Base-by-base conservation (phyloP, 352 stramenopile genomes). In the Blastocystis sp. region DNA sequence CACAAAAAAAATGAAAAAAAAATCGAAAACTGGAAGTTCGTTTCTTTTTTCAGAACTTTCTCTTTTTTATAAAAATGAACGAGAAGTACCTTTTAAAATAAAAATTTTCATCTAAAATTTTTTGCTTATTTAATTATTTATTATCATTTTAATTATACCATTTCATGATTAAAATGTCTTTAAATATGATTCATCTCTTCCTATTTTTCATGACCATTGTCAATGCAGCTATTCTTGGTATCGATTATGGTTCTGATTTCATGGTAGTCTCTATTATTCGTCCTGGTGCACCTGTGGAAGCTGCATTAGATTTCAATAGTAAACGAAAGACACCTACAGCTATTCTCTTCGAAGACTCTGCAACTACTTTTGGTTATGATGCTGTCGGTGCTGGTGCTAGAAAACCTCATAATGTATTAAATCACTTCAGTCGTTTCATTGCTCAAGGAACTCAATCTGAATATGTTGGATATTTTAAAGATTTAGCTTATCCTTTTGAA, bases 261-360 rank as follows among this genome's bases (percentile, higher is more conserved):
- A 86, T 90, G 75, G 91, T 91, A 67, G 76, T 90, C 23, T 75
- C 71, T 13, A 70, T 87, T 25, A 80, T 91, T 25, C 73, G 93
- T 70, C 83, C 84, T 42, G 85, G 87, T 42, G 86, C 80, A 48
- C 84, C 86, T n/a, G 71, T 72, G 59, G 58, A 72, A 46, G 95
- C 95, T 74, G 86, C 96, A 1, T 94, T 85, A 19, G 95, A 97
- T 70, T 73, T 91, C 42, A 82, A 94, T 67, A 93, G 82, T 58
- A 96, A 96, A 74, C 81, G 90, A 44, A 95, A 95, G 73, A 96
- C 87, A 18, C 84, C 94, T 68, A 86, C 86, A 56, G 79, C 82
- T 52, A 77, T 92, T 34, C 77, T 77, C 19, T 92, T 92, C 56
- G 77, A 88, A 67, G 30, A 59, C 36, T 81, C 84, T 23, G 83